Conservation (phyloP, 192 early-diverging fungal species). For the Entophlyctis helioformis region DNA sequence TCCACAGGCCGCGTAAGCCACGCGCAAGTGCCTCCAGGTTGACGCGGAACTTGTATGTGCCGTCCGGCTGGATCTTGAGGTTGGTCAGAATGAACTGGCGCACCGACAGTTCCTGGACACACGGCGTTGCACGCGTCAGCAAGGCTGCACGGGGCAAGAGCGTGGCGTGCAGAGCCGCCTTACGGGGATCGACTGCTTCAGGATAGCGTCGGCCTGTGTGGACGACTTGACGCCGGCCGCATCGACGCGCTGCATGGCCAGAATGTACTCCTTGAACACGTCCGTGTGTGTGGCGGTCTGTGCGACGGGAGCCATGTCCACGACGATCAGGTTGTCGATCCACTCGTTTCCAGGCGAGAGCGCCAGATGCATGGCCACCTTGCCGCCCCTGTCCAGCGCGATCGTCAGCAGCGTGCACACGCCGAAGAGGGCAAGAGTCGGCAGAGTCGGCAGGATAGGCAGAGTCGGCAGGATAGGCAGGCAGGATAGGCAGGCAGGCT, state of each 20-base stretch:
- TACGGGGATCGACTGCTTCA: slow-evolving; percentile 18
- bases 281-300: slow-evolving; percentile 2
- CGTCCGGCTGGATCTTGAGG: slow-evolving; percentile 39
- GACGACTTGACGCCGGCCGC: slow-evolving; percentile 9
- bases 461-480: too few relatives aligned
- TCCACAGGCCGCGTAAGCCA: slow-evolving; percentile 9
- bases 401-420: background rate
- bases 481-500: too few relatives aligned
- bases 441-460: too few relatives aligned
- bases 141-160: too few relatives aligned
- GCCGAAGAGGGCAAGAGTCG: background rate
- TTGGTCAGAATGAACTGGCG: slow-evolving; percentile 82
- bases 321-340: slow-evolving; percentile 24
- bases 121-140: background rate
- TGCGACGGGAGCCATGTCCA: slow-evolving; percentile 32
- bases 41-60: slow-evolving; percentile 43
- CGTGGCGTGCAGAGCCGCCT: too few relatives aligned
- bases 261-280: slow-evolving; percentile 7
- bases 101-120: slow-evolving; percentile 12
- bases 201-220: slow-evolving; percentile 24
- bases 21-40: slow-evolving; percentile 58
- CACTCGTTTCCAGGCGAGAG: slow-evolving; percentile 4
- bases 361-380: slow-evolving; percentile 30
- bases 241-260: slow-evolving; percentile 20
- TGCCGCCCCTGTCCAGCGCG: slow-evolving; percentile 18